phyloP scores from a whole-genome alignment of 768 basidiomycete species.

The Russula lepida region DNA sequence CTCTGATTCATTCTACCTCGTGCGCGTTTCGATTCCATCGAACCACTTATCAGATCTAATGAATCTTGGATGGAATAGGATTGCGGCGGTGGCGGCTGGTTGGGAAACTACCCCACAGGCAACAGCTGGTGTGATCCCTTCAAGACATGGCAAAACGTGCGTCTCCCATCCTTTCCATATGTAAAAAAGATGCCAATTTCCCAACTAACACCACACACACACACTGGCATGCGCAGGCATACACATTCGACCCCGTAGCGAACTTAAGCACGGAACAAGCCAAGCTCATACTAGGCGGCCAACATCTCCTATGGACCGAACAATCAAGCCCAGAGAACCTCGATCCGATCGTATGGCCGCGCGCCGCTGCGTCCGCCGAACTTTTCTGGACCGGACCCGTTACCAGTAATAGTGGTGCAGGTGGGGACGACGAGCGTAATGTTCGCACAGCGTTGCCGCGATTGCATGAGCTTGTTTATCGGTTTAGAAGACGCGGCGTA shows the following conservation, averaged over 20 bases:
- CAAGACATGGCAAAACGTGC: constrained; percentile 71
- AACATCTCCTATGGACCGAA: constrained; percentile 68
- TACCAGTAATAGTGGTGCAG: neutral
- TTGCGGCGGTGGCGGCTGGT: constrained; percentile 66
- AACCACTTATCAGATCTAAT: neutral
- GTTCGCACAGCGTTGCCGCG: constrained; percentile 46
- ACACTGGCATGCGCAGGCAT: constrained; percentile 33
- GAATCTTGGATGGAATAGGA: constrained; percentile 31
- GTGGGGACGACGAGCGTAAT: constrained; percentile 20
- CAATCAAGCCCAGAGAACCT: constrained; percentile 62
- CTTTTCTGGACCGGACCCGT: constrained; percentile 60
- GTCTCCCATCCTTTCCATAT: neutral
- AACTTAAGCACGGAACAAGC: constrained; percentile 41
- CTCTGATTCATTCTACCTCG: constrained; percentile 73
- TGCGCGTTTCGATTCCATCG: constrained; percentile 19
- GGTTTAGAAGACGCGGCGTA: constrained; percentile 31
- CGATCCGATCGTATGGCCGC: constrained; percentile 64
- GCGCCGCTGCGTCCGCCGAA: constrained; percentile 64
- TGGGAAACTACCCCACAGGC: constrained; percentile 39
- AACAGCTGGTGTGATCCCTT: constrained; percentile 73
- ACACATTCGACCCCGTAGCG: constrained; percentile 65
- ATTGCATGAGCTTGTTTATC: constrained; percentile 40
- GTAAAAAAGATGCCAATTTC: neutral
- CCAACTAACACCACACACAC: too few species aligned
- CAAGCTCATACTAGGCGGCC: constrained; percentile 59